These are phyloP conservation scores for Paramarasmius palmivorus DNA, from an alignment of 1,284 basidiomycete species.

Conservation along the genomic window DNA sequence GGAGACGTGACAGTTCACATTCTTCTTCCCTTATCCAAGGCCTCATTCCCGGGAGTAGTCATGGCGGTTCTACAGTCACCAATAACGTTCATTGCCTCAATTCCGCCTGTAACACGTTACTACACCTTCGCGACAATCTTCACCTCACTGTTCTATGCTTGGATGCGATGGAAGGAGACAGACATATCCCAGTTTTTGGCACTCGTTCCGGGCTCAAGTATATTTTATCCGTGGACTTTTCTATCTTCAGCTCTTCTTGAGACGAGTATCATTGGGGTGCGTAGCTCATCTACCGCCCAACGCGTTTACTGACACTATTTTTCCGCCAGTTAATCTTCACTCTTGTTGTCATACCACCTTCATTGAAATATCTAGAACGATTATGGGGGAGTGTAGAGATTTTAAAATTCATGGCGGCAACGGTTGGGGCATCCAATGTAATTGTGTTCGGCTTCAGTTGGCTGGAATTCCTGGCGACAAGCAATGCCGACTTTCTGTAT, in stretches of 20 bases:
- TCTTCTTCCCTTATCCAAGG: background rate
- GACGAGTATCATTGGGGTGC: slow-evolving; percentile 79
- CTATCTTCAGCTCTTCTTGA: slow-evolving; percentile 88
- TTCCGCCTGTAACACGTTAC: slow-evolving; percentile 78
- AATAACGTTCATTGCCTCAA: slow-evolving; percentile 63
- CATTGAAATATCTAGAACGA: slow-evolving; percentile 88
- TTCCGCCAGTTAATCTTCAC: slow-evolving; percentile 70
- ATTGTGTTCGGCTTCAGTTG: slow-evolving; percentile 85
- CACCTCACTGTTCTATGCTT: slow-evolving; percentile 65
- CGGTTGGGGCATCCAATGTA: slow-evolving; percentile 82
- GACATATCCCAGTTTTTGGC: slow-evolving; percentile 74
- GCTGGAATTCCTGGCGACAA: slow-evolving; percentile 72
- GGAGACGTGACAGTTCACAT: slow-evolving; percentile 1
- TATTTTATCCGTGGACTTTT: slow-evolving; percentile 94
- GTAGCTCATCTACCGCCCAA: slow-evolving; percentile 25
- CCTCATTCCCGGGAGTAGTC: slow-evolving; percentile 8
- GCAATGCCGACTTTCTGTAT: slow-evolving; percentile 72
- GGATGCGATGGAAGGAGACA: slow-evolving; percentile 57
- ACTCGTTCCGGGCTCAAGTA: slow-evolving; percentile 79
- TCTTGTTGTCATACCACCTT: slow-evolving; percentile 78
- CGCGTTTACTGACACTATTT: background rate
- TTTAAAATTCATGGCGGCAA: slow-evolving; percentile 81
- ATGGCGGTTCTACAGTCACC: slow-evolving; percentile 80
- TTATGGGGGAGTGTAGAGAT: slow-evolving; percentile 91
- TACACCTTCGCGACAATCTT: slow-evolving; percentile 72